Conservation (phyloP, 805 yeast genomes). For the Suhomyces canberraensis region DNA sequence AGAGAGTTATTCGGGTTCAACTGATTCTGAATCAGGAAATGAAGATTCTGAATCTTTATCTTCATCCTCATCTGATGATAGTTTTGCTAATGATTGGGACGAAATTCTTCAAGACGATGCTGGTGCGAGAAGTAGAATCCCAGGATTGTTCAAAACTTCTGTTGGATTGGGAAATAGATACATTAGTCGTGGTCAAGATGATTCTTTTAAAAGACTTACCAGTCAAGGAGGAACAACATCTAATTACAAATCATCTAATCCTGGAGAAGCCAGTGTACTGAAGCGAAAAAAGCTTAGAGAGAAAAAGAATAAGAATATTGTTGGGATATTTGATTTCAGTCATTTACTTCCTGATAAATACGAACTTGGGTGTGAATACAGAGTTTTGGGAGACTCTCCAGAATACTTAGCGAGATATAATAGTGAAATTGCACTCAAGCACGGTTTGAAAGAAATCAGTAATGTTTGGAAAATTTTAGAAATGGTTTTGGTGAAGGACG, state of each 20-base stretch:
- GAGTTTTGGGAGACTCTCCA: conserved; percentile 61
- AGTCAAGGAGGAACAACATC: conserved; percentile 39
- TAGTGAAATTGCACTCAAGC: conserved; percentile 61
- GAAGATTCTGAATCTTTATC: conserved; percentile 12
- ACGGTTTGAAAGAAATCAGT: conserved; percentile 60
- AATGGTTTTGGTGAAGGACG: conserved; percentile 43
- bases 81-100: conserved; percentile 68
- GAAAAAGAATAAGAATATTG: conserved; percentile 48
- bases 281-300: conserved; percentile 17
- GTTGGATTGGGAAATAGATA: conserved; percentile 38
- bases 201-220: conserved; percentile 30
- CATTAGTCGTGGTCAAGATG: conserved; percentile 19
- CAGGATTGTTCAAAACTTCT: conserved; percentile 46
- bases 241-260: conserved; percentile 34
- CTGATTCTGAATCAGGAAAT: conserved; percentile 3
- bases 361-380: conserved; percentile 65
- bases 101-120: conserved; percentile 59
- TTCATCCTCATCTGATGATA: conserved; percentile 44
- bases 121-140: conserved; percentile 47
- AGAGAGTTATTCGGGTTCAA: neutral
- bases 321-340: conserved; percentile 61
- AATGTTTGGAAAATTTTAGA: conserved; percentile 72
- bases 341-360: conserved; percentile 72
- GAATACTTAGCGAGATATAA: conserved; percentile 66
- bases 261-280: conserved; percentile 30